phyloP scores from a whole-genome alignment of 106 monocot species.

The Dendrobium huoshanense region DNA sequence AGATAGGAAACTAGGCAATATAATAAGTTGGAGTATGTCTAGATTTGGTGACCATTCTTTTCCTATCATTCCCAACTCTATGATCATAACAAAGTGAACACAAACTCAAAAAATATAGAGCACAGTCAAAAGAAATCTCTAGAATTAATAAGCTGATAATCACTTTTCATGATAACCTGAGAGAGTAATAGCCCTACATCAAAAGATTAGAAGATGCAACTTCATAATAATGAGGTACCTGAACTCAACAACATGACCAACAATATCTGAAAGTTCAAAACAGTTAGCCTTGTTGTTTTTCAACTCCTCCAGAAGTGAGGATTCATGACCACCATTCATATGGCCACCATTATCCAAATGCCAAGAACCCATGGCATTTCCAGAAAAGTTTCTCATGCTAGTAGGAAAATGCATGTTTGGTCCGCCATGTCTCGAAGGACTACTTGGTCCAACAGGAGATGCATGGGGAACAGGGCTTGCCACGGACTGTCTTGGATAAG shows the following conservation, averaged over 20 bases:
- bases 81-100: too few relatives aligned
- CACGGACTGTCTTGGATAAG: constrained; percentile 52
- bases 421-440: constrained; percentile 53
- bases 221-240: constrained; percentile 39
- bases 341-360: constrained; percentile 14
- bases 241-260: constrained; percentile 91
- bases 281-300: constrained; percentile 86
- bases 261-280: constrained; percentile 84
- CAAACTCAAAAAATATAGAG: too few relatives aligned
- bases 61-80: too few relatives aligned
- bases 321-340: constrained; percentile 45
- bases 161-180: too few relatives aligned
- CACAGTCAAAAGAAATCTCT: too few relatives aligned
- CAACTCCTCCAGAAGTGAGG: constrained; percentile 81
- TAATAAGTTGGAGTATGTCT: too few relatives aligned
- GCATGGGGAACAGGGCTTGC: constrained; percentile 33
- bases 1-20: too few relatives aligned
- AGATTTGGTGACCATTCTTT: too few relatives aligned
- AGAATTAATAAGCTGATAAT: too few relatives aligned
- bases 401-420: constrained; percentile 37
- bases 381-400: constrained; percentile 54
- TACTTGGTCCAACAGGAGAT: constrained; percentile 51
- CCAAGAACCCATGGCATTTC: constrained; percentile 17
- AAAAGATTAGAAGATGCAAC: too few relatives aligned
- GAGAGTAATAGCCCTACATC: too few relatives aligned